Base-by-base conservation (phyloP, 352 stramenopile genomes). In the Nothophytophthora sp. region DNA sequence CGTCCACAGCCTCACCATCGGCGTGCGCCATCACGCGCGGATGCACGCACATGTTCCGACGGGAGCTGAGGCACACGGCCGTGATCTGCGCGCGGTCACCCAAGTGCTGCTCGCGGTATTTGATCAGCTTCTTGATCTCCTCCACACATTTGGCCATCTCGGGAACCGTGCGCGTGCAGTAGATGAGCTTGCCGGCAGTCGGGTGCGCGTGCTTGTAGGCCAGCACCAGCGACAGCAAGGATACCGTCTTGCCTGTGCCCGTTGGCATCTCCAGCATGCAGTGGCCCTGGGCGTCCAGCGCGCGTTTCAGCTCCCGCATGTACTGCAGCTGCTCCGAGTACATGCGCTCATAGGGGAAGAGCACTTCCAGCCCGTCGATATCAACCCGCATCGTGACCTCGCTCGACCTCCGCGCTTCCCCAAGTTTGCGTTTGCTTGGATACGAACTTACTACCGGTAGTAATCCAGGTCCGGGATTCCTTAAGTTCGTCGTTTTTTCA, bases 281-380 rank as follows among this genome's bases (percentile, higher is more conserved):
- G 74, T 99, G 96, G 32, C 96, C 97, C 38, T 98, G 92, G 1
- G 93, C 92, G 62, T 99, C 97, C 24, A 99, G 73, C 8, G 97
- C 85, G 32, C 96, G 89, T 83, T 99, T 99, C 11, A 99, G 77
- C 55, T 98, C 92, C 22, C 94, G 82, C 97, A 99, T 99, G 76
- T 99, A 99, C 63, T 98, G 86, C 58, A 99, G 97, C 79, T 99
- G 98, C 70, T 99, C 98, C 32, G 96, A 75, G 76, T 99, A 99
- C 71, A 99, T 97, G 50, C 77, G 79, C 44, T 89, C 76, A 50
- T 99, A 99, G 32, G 97, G 97, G 67, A 99, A 99, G 62, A 99
- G 96, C 33, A 99, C 96, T 55, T 98, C 88, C 15, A 99, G 74
- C 24, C 93, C 96, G 80, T 99, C 96, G 38, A 98, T 88, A 41